Percentiles rank a stretch among this genome's conserved stretches.
phyloP scores from a whole-genome alignment of 257 asterid genomes.

The Verbascum thapsus region DNA sequence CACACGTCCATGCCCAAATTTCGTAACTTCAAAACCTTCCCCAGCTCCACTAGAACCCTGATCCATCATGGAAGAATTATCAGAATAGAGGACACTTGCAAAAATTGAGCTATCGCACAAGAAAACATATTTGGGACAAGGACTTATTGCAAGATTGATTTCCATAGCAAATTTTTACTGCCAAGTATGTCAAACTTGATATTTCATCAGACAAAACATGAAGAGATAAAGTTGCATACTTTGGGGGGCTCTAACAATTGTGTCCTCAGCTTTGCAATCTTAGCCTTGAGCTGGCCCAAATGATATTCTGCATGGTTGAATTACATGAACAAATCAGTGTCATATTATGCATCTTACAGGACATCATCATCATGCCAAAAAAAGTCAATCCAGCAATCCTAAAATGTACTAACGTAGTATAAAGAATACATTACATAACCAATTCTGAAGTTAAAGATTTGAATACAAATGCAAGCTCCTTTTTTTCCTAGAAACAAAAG shows the following conservation, averaged over 20 bases:
- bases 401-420: background rate
- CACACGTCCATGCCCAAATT: constrained; percentile 96
- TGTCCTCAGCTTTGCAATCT: constrained; percentile 98
- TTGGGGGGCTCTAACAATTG: constrained; percentile 98
- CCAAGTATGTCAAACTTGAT: background rate
- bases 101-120: no score
- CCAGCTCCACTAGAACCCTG: constrained; percentile 98
- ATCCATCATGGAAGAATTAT: constrained; percentile 29
- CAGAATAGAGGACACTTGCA: constrained; percentile 24
- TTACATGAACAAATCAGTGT: constrained; percentile 16
- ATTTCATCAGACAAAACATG: constrained; percentile 9
- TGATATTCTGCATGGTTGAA: constrained; percentile 71
- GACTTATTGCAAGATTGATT: background rate
- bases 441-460: background rate
- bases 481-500: background rate
- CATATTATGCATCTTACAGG: background rate
- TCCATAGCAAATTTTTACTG: background rate
- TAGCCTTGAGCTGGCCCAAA: constrained; percentile 99
- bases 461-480: background rate
- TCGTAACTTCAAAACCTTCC: constrained; percentile 99
- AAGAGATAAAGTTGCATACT: constrained; percentile 43
- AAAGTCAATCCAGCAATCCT: background rate
- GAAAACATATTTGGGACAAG: background rate
- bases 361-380: background rate
- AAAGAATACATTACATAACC: background rate